Percentiles rank a stretch among this genome's conserved stretches.
Conservation (phyloP, 495 filamentous ascomycete genomes). For the Neurospora intermedia region DNA sequence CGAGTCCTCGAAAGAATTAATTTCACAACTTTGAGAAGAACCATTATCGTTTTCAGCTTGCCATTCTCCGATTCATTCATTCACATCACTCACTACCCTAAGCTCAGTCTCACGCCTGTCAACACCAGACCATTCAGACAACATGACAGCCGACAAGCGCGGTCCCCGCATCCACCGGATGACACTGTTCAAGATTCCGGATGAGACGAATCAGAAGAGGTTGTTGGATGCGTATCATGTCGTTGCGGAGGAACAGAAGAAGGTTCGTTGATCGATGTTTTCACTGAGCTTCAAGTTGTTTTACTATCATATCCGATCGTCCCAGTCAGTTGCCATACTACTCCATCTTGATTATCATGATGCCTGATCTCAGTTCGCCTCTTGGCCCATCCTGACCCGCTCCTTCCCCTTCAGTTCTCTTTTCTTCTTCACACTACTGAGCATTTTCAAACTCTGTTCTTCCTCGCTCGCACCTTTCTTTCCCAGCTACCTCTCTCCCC, state of each 20-base stretch:
- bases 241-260: conserved; percentile 13
- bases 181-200: conserved; percentile 31
- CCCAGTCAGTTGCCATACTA: background rate
- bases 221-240: conserved; percentile 22
- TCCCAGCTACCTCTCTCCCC: background rate
- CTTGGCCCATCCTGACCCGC: background rate
- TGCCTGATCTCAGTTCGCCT: background rate
- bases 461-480: background rate
- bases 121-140: background rate
- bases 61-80: background rate
- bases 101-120: background rate
- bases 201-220: conserved; percentile 17
- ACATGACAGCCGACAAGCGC: background rate
- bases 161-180: conserved; percentile 17
- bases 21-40: background rate
- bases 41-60: background rate
- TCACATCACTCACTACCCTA: background rate
- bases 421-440: background rate
- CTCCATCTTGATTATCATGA: background rate
- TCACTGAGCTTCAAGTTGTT: background rate
- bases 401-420: background rate
- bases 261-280: conserved; percentile 12
- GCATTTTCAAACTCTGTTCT: background rate
- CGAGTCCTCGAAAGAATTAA: background rate
- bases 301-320: background rate